Conservation (phyloP, 371 early-diverging fungal genomes). For the Haplosporangium sp. region DNA sequence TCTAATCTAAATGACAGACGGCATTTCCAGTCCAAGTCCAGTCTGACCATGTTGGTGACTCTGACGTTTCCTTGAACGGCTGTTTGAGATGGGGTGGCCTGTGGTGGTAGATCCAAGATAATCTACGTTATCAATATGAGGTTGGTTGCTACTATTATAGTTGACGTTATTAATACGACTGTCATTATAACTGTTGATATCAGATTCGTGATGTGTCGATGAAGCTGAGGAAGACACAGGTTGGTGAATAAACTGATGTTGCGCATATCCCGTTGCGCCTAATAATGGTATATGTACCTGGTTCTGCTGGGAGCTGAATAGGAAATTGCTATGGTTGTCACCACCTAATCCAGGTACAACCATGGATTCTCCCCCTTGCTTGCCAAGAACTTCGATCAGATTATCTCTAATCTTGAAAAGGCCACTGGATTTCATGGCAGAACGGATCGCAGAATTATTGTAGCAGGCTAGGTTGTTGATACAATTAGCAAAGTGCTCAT, state of each 20-base stretch:
- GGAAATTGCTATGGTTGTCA: background rate
- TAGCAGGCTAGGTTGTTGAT: slow-evolving; percentile 58
- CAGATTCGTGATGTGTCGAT: slow-evolving; percentile 13
- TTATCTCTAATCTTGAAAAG: slow-evolving; percentile 59
- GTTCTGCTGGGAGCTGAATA: slow-evolving; percentile 1
- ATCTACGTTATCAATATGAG: background rate
- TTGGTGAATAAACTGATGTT: slow-evolving; percentile 1
- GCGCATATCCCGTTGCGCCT: slow-evolving; percentile 2
- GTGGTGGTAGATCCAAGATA: slow-evolving; percentile 1
- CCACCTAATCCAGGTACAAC: background rate
- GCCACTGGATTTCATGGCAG: slow-evolving; percentile 59
- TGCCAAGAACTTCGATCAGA: slow-evolving; percentile 47
- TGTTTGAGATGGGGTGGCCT: slow-evolving; percentile 5
- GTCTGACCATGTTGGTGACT: slow-evolving; percentile 22
- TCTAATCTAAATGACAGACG: slow-evolving; percentile 24
- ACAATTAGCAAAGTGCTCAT: slow-evolving; percentile 56
- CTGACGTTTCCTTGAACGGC: slow-evolving; percentile 23
- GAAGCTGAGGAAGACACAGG: slow-evolving; percentile 26
- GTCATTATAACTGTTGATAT: slow-evolving; percentile 5
- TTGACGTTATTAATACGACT: background rate
- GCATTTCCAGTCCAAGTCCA: slow-evolving; percentile 29
- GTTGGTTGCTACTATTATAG: background rate
- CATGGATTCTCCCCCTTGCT: background rate
- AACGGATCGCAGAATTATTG: slow-evolving; percentile 56
- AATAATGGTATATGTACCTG: background rate